Percentiles rank a stretch among this genome's conserved stretches.
Evolutionary conservation across 1,139 yeast genomes (phyloP).

Genomic region (Yamadazyma mexicana): DNA sequence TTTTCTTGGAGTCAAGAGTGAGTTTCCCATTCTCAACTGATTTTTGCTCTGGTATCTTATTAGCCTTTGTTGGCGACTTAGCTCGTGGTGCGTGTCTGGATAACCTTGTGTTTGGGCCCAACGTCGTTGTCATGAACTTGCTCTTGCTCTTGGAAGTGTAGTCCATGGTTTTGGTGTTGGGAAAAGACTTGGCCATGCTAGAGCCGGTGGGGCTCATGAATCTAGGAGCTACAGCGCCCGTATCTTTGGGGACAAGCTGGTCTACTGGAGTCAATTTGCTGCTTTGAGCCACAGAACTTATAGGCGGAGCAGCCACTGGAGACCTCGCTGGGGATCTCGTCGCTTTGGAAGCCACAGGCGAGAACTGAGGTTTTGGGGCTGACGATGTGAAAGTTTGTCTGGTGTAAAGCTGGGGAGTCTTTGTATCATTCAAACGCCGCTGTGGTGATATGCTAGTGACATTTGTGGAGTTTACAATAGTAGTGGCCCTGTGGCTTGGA

Average conservation of each 20-base stretch:
- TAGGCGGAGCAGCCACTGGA: not conserved
- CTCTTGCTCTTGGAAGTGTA: slow-evolving; percentile 21
- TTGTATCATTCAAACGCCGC: not conserved
- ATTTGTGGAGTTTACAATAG: too few species aligned
- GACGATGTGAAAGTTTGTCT: not conserved
- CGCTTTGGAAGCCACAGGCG: too few species aligned
- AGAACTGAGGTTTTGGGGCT: too few species aligned
- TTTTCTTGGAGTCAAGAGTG: slow-evolving; percentile 19
- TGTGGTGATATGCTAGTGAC: too few species aligned
- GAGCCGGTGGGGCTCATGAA: slow-evolving; percentile 14
- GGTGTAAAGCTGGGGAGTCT: too few species aligned
- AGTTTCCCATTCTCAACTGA: slow-evolving; percentile 2
- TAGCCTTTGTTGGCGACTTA: slow-evolving; percentile 11
- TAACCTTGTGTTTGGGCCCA: slow-evolving; percentile 19
- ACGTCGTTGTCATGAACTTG: slow-evolving; percentile 37
- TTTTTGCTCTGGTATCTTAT: slow-evolving; percentile 1
- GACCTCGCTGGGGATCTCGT: too few species aligned
- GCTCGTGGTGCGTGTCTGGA: slow-evolving; percentile 7
- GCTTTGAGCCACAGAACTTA: not conserved
- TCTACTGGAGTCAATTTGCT: not conserved
- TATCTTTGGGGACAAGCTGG: slow-evolving; percentile 3
- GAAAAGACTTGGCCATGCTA: slow-evolving; percentile 10
- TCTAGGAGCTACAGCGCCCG: slow-evolving; percentile 2
- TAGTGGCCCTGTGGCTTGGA: too few species aligned
- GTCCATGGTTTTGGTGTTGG: not conserved